Base-by-base conservation (phyloP, 2,329 filamentous ascomycete genomes). In the Boeremia lycopersici region DNA sequence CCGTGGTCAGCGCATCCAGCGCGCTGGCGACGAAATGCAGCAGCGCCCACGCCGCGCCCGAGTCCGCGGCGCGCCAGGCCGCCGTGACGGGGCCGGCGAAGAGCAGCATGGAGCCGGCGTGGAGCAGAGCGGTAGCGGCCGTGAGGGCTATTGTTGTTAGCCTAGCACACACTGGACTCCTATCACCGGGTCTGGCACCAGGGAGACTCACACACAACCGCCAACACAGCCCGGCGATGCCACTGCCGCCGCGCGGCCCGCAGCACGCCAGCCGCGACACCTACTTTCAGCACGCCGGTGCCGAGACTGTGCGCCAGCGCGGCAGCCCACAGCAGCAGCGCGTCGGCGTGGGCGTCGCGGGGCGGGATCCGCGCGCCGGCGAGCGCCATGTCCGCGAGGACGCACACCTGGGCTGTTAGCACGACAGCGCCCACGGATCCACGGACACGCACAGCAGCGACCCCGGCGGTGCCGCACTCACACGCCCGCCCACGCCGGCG, bases 401-500 rank as follows among this genome's bases (percentile, higher is more conserved):
- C 19, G 5, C 19, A 23, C 19, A 23, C n/a, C n/a, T n/a, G n/a
- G n/a, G n/a, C n/a, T n/a, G n/a, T n/a, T n/a, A n/a, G n/a, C n/a
- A n/a, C n/a, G n/a, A n/a, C n/a, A n/a, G n/a, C n/a, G n/a, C n/a
- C n/a, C n/a, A n/a, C n/a, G n/a, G n/a, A n/a, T n/a, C n/a, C n/a
- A n/a, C n/a, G n/a, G n/a, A n/a, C n/a, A n/a, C n/a, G n/a, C n/a
- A n/a, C n/a, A n/a, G n/a, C n/a, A 5, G 79, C 76, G 4, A 66
- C 57, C 1, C 76, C 33, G 53, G 81, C 79, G 4, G 78, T 55
- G 52, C 73, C 77, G 62, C 83, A 82, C 72, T 84, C 82, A 53
- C 76, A 67, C n/a, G 78, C 79, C 42, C 79, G 72, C 45, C 76
- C 79, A 26, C 75, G 78, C 45, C 82, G 75, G 64, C 82, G 75